Evolutionary conservation across 2,329 filamentous ascomycete species (phyloP).

Genomic region (Ceratocystis destructans): DNA sequence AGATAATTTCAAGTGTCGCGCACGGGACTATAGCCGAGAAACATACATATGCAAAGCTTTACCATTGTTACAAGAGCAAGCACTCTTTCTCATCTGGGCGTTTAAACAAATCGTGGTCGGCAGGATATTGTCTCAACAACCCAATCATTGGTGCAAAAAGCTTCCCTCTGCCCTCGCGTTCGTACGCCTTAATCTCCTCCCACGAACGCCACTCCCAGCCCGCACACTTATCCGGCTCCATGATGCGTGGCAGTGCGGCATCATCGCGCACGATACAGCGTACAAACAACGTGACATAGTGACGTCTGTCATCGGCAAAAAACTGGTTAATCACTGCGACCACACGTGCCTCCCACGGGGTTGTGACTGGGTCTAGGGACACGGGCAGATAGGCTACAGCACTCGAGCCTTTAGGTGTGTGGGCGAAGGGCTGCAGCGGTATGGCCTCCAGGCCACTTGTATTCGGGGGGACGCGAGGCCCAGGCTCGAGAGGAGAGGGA

Average conservation of each 20-base stretch:
- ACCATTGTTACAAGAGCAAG: background rate
- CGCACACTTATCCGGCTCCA: slow-evolving; percentile 39
- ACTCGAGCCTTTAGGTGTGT: background rate
- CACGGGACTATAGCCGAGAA: no score
- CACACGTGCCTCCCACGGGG: slow-evolving; percentile 28
- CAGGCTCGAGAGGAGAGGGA: background rate
- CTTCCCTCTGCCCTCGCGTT: slow-evolving; percentile 19
- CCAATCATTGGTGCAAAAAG: slow-evolving; percentile 13
- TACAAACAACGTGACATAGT: slow-evolving; percentile 65
- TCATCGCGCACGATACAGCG: slow-evolving; percentile 37
- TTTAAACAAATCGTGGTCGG: slow-evolving; percentile 7
- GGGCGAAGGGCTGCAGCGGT: background rate
- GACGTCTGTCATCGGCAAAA: slow-evolving; percentile 45
- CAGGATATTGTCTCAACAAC: slow-evolving; percentile 8
- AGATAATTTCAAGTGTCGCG: no score
- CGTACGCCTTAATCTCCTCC: slow-evolving; percentile 30
- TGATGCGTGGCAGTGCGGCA: slow-evolving; percentile 34
- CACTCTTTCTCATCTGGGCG: background rate
- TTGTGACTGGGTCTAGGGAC: background rate
- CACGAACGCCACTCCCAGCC: slow-evolving; percentile 37
- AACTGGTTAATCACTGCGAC: slow-evolving; percentile 53
- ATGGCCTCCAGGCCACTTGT: background rate
- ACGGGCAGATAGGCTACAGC: slow-evolving; percentile 4
- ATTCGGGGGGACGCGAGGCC: background rate
- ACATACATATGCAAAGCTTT: no score